Base-by-base conservation (phyloP, 495 filamentous ascomycete species). In the Daldinia childiae region DNA sequence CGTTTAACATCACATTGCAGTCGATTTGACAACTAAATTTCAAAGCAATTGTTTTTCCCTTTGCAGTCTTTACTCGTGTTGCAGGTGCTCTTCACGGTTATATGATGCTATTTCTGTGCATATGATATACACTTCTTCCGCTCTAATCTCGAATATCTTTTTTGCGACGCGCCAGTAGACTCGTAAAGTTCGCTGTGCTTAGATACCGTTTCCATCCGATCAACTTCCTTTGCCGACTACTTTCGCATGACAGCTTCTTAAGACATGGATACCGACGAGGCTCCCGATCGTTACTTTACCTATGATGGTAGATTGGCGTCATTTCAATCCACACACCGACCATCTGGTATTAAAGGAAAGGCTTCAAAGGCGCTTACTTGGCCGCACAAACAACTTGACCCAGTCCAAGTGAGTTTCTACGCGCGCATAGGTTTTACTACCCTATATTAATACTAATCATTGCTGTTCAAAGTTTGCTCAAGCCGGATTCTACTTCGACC, bases 401-500 rank as follows among this genome's bases (percentile, higher is more conserved):
- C 91, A 17, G 85, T 86, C 62, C 84, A 91, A 74, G 91, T 94
- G 80, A 69, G 85, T 79, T 26, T 39, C 27, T 34, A 39, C 55
- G 9, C 14, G 34, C 27, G 36, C 15, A 39, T 8, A 34, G 36
- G 19, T 5, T 66, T 69, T 56, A 4, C 0, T 21, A 7, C n/a
- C 3, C 26, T 43, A 68, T 64, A 74, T 50, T 32, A 19, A 6
- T 61, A 55, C 59, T 39, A 26, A 58, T 2, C 45, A 36, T 73
- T 72, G 61, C 69, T 17, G 30, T 2, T 19, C 57, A 7, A 45
- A 96, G 92, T 89, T 98, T 74, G 95, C 95, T 7, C 86, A 87
- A 72, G 95, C 95, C 64, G 95, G 95, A 8, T 96, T 99, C 80
- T 93, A 88, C 82, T 99, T 91, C 80, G 87, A 90, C 56, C 95